Conservation (phyloP, 345 rosid species). For the Punica granatum region DNA sequence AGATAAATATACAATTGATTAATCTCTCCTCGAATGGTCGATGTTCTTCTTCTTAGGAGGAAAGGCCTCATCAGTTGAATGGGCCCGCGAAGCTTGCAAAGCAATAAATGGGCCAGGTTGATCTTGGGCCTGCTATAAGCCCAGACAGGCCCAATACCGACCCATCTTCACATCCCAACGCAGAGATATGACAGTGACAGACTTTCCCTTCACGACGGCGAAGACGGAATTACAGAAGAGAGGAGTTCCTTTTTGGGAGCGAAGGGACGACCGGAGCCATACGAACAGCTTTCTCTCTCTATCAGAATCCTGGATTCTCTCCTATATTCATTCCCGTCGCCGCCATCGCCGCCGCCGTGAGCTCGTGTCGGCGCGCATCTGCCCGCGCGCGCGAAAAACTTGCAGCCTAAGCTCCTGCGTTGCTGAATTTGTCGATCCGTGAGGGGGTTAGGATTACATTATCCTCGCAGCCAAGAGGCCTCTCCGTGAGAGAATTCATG, state of each 20-base stretch:
- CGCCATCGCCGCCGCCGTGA: neutral
- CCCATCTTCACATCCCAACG: neutral
- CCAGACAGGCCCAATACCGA: neutral
- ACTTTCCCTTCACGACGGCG: neutral
- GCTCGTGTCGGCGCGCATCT: neutral
- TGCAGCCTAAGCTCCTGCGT: neutral
- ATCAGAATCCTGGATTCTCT: neutral
- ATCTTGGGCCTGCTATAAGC: neutral
- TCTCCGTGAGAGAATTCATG: slow-evolving; percentile 30
- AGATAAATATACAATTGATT: too few species aligned
- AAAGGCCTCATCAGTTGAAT: too few species aligned
- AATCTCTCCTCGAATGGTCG: too few species aligned
- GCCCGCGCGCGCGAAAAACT: neutral
- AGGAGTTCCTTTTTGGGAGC: neutral
- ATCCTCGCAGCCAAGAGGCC: neutral
- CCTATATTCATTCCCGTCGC: neutral
- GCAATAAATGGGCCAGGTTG: neutral
- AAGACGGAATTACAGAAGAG: neutral
- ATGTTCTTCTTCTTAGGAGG: neutral
- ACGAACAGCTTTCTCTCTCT: neutral
- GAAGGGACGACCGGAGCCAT: neutral
- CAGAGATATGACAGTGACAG: neutral
- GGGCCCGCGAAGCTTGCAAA: too few species aligned
- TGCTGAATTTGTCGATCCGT: neutral
- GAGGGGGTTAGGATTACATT: neutral